Evolutionary conservation across 208 protist genomes (phyloP), one percentile per base, ranked within the genome.

Genomic region (Wallacemonas sp.): DNA sequence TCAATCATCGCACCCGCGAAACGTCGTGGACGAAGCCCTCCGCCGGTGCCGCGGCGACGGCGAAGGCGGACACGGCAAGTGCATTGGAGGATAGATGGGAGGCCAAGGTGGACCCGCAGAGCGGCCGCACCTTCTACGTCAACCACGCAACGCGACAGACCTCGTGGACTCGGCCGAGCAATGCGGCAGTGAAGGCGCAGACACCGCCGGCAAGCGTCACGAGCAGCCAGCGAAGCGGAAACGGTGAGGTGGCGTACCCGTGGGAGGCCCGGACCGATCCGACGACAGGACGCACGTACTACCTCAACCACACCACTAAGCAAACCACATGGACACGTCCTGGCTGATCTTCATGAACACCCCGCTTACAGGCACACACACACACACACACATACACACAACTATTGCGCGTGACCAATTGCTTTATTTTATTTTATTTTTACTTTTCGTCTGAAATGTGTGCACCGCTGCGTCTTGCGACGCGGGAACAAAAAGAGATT

Each of bases 71-170:
- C 14, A n/a, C 24, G 8, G 41, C 70, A 33, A 62, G n/a, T n/a
- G n/a, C n/a, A n/a, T n/a, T n/a, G 36, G 36, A 66, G 9, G 22
- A 41, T 41, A 12, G 68, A 28, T 88, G 81, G 79, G 81, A 84
- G 62, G 55, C 69, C 22, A 65, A 62, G 30, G 67, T 87, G 3
- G 81, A 91, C 56, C 75, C 79, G 15, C 62, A 69, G 19, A 79
- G 38, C 0, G 80, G 80, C 1, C 70, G 79, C 21, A 79, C 64
- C 31, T 94, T 86, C 61, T 94, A 94, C 51, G 71, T 94, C 6
- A 90, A 94, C 70, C 83, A 90, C 72, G 68, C 69, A 47, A 90
- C 82, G 30, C 72, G 70, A 19, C 69, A 80, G 49, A 93, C 82
- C 6, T 76, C 87, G 39, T 90, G 83, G 82, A 78, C 68, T 26